A percentile compares a stretch with the other conserved stretches of the same genome.
Evolutionary conservation across 768 basidiomycete genomes (phyloP).

Genomic region (Tylopilus sp.): DNA sequence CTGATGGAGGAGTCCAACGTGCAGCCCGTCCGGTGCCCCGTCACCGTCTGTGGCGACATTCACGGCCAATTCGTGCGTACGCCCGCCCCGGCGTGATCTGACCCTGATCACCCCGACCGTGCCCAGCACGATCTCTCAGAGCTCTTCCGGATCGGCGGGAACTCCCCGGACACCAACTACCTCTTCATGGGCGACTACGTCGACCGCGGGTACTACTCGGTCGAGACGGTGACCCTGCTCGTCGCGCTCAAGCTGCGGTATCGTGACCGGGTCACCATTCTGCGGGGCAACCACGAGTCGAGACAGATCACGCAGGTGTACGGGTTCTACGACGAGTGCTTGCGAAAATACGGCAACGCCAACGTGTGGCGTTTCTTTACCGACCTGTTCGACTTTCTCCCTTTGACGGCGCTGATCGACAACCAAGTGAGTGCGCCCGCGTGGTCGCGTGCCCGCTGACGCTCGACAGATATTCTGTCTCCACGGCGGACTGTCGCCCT

Average conservation of each 20-base stretch:
- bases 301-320: conserved; percentile 99
- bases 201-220: conserved; percentile 98
- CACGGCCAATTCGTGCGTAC: conserved; percentile 98
- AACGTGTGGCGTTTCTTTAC: conserved; percentile 99
- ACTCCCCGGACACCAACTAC: conserved; percentile 99
- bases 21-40: conserved; percentile 96
- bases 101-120: conserved; percentile 25
- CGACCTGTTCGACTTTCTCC: conserved; percentile 96
- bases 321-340: conserved; percentile 99
- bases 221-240: conserved; percentile 96
- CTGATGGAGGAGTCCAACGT: conserved; percentile 99
- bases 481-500: conserved; percentile 96
- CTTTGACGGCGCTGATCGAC: conserved; percentile 96
- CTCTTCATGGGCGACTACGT: conserved; percentile 99
- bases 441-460: conserved; percentile 6
- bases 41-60: conserved; percentile 99
- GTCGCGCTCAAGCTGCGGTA: conserved; percentile 98
- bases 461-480: conserved; percentile 89
- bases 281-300: conserved; percentile 98
- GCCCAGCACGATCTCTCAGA: conserved; percentile 96
- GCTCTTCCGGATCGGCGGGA: conserved; percentile 97
- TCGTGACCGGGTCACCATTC: conserved; percentile 95
- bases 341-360: conserved; percentile 99
- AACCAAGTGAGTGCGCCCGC: conserved; percentile 98
- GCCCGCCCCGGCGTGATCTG: conserved; percentile 17